Evolutionary conservation across 345 rosid species (phyloP).

Genomic region (Salix koriyanagi): DNA sequence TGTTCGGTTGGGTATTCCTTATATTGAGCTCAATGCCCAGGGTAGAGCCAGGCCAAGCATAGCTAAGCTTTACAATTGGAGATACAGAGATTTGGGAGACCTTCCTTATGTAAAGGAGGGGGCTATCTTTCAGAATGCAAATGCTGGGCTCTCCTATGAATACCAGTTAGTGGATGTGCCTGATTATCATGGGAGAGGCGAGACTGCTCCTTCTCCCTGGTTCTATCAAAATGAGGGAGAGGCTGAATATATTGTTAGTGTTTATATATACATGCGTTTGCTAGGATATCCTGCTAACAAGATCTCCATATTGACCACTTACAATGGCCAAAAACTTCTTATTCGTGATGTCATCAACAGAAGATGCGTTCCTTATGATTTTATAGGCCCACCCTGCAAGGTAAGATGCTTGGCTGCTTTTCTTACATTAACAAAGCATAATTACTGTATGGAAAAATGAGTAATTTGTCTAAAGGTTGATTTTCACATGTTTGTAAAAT

Average conservation of each 20-base stretch:
- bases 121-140: slow-evolving; percentile 66
- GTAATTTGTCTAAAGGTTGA: not conserved
- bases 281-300: slow-evolving; percentile 92
- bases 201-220: slow-evolving; percentile 96
- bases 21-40: slow-evolving; percentile 98
- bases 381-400: slow-evolving; percentile 97
- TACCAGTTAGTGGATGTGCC: slow-evolving; percentile 91
- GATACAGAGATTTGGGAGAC: slow-evolving; percentile 95
- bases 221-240: slow-evolving; percentile 98
- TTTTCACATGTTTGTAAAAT: no score
- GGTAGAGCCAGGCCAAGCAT: slow-evolving; percentile 99
- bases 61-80: slow-evolving; percentile 93
- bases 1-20: slow-evolving; percentile 95
- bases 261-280: slow-evolving; percentile 92
- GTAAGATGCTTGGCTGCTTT: slow-evolving; percentile 29
- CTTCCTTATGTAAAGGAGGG: slow-evolving; percentile 74
- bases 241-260: slow-evolving; percentile 95
- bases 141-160: slow-evolving; percentile 89
- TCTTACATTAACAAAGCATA: not conserved
- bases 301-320: slow-evolving; percentile 94
- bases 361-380: slow-evolving; percentile 74
- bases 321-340: slow-evolving; percentile 95
- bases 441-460: not conserved
- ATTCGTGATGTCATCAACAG: slow-evolving; percentile 96
- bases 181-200: slow-evolving; percentile 87